Evolutionary conservation across 768 basidiomycete genomes (phyloP).

Genomic region (Mycena vitilis): DNA sequence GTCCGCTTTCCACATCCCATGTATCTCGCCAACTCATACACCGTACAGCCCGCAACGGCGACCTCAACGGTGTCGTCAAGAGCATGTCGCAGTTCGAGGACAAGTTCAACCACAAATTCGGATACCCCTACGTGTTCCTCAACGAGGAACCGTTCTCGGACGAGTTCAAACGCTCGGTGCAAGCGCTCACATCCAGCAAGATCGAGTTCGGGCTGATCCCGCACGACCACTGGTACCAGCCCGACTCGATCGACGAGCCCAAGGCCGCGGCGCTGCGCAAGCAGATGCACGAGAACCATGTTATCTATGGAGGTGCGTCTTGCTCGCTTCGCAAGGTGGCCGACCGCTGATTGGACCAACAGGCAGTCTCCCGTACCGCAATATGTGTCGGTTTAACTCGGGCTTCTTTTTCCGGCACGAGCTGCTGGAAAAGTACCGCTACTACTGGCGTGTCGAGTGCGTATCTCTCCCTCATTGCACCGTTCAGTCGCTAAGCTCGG

Average conservation of each 20-base stretch:
- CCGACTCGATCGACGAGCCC: conserved; percentile 80
- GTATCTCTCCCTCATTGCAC: too few relatives aligned
- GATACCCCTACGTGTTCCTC: conserved; percentile 90
- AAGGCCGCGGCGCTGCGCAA: conserved; percentile 67
- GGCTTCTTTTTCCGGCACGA: conserved; percentile 67
- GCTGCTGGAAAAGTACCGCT: conserved; percentile 63
- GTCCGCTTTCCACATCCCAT: conserved; percentile 9
- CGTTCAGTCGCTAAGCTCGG: too few relatives aligned
- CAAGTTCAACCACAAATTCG: conserved; percentile 69
- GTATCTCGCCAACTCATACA: not conserved
- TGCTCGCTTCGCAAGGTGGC: not conserved
- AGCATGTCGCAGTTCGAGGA: conserved; percentile 84
- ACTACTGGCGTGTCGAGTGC: conserved; percentile 71
- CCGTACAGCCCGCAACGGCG: conserved; percentile 65
- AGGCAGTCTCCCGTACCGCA: conserved; percentile 31
- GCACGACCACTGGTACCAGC: conserved; percentile 79
- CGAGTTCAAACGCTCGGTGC: conserved; percentile 73
- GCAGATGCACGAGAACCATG: conserved; percentile 65
- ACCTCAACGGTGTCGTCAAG: conserved; percentile 67
- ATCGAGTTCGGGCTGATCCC: conserved; percentile 75
- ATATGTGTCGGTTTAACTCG: conserved; percentile 36
- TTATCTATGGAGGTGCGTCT: conserved; percentile 58
- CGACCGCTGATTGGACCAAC: not conserved
- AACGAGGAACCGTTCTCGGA: conserved; percentile 87
- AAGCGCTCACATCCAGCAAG: conserved; percentile 40